Evolutionary conservation across 1,139 yeast genomes (phyloP).

Genomic region (Debaryomyces sp.): DNA sequence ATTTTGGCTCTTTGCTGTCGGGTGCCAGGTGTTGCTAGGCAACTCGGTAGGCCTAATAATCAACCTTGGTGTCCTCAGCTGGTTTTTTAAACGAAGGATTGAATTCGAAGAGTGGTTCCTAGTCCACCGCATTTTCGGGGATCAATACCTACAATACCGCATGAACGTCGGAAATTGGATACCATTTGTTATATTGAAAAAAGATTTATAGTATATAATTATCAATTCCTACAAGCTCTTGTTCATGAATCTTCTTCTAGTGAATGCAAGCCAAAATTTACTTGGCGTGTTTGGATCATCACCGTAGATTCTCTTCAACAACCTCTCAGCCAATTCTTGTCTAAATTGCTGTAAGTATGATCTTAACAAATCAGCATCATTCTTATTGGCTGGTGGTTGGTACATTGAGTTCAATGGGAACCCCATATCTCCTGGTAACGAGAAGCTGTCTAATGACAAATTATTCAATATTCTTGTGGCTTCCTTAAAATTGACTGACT

Average conservation of each 20-base stretch:
- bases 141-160: slow-evolving; percentile 29
- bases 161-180: slow-evolving; percentile 30
- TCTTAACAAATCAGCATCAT: slow-evolving; percentile 78
- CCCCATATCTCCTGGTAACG: slow-evolving; percentile 93
- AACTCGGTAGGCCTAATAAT: slow-evolving; percentile 25
- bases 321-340: slow-evolving; percentile 86
- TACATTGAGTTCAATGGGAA: slow-evolving; percentile 90
- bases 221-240: slow-evolving; percentile 49
- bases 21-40: slow-evolving; percentile 32
- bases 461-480: slow-evolving; percentile 78
- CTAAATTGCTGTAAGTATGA: slow-evolving; percentile 88
- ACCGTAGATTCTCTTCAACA: slow-evolving; percentile 71
- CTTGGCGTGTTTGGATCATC: slow-evolving; percentile 59
- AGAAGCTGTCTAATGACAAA: slow-evolving; percentile 82
- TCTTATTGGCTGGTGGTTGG: slow-evolving; percentile 71
- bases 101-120: slow-evolving; percentile 41
- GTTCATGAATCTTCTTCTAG: slow-evolving; percentile 94
- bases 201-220: slow-evolving; percentile 5
- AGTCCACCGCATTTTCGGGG: slow-evolving; percentile 29
- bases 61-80: slow-evolving; percentile 22
- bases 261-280: slow-evolving; percentile 94
- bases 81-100: slow-evolving; percentile 38
- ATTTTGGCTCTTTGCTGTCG: slow-evolving; percentile 39
- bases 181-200: slow-evolving; percentile 24
- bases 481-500: slow-evolving; percentile 53